Conservation (phyloP, 2,329 filamentous ascomycete genomes). For the Aureobasidium sp. region DNA sequence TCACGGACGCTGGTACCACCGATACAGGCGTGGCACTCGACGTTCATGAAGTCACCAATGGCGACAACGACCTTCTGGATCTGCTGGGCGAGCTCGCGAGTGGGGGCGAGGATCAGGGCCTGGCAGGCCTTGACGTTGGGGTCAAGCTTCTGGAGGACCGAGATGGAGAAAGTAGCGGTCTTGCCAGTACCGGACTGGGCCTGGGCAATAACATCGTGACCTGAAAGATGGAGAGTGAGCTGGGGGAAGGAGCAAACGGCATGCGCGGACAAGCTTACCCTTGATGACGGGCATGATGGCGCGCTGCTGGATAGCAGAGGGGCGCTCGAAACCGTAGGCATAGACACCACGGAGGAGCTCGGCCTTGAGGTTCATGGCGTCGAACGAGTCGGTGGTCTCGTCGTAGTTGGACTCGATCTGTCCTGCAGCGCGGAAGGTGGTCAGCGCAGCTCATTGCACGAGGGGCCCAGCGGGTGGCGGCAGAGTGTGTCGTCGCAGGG, state of each 20-base stretch:
- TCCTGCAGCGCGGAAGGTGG: constrained; percentile 49
- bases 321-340: constrained; percentile 99
- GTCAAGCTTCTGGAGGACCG: constrained; percentile 98
- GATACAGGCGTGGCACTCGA: constrained; percentile 98
- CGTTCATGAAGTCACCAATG: constrained; percentile 99
- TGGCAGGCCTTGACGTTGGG: constrained; percentile 89
- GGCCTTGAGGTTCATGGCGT: constrained; percentile 93
- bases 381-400: constrained; percentile 98
- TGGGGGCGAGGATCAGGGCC: constrained; percentile 95
- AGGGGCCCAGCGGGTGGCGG: background rate
- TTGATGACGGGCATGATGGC: constrained; percentile 99
- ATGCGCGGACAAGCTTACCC: constrained; percentile 56
- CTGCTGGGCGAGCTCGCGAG: constrained; percentile 96
- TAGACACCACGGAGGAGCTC: constrained; percentile 99
- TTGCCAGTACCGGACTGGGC: constrained; percentile 99
- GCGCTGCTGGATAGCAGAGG: constrained; percentile 98
- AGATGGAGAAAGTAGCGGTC: constrained; percentile 99
- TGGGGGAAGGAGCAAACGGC: constrained; percentile 16
- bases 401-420: constrained; percentile 99
- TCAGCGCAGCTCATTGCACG: constrained; percentile 8
- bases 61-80: constrained; percentile 99
- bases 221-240: constrained; percentile 36
- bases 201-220: constrained; percentile 98
- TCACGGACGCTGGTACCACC: constrained; percentile 97
- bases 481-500: background rate